phyloP scores from a whole-genome alignment of 345 rosid genomes.

The Aegle marmelos region DNA sequence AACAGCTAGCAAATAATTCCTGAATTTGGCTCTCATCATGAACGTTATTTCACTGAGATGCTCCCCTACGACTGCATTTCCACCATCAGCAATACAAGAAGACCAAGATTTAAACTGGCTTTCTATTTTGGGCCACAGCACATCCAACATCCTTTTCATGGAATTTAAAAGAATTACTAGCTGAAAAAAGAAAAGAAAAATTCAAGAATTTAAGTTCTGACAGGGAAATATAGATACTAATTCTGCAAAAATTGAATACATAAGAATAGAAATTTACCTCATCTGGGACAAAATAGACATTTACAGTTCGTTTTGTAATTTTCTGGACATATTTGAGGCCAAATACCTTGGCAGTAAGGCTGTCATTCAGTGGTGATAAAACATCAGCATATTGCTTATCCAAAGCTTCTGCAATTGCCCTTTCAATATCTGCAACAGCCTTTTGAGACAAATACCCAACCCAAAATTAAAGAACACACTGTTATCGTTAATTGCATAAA shows the following conservation, averaged over 20 bases:
- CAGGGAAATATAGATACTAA: background rate
- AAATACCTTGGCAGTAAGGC: conserved; percentile 59
- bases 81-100: conserved; percentile 62
- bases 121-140: conserved; percentile 71
- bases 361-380: conserved; percentile 77
- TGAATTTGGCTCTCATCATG: conserved; percentile 79
- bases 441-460: conserved; percentile 21
- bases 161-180: conserved; percentile 89
- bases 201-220: background rate
- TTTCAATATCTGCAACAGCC: conserved; percentile 90
- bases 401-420: conserved; percentile 71
- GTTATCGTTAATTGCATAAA: background rate
- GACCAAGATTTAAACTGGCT: conserved; percentile 72
- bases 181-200: conserved; percentile 32
- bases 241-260: background rate
- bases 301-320: conserved; percentile 70
- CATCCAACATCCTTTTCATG: conserved; percentile 82
- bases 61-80: conserved; percentile 68
- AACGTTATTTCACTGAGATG: conserved; percentile 86
- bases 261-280: conserved; percentile 53
- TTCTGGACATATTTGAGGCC: conserved; percentile 85
- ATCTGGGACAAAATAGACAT: conserved; percentile 63
- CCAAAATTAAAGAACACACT: background rate
- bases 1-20: conserved; percentile 76
- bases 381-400: conserved; percentile 89